Percentiles rank a stretch among this genome's conserved stretches.
Evolutionary conservation across 1,139 yeast genomes (phyloP).

Genomic region (Candida tropicalis): DNA sequence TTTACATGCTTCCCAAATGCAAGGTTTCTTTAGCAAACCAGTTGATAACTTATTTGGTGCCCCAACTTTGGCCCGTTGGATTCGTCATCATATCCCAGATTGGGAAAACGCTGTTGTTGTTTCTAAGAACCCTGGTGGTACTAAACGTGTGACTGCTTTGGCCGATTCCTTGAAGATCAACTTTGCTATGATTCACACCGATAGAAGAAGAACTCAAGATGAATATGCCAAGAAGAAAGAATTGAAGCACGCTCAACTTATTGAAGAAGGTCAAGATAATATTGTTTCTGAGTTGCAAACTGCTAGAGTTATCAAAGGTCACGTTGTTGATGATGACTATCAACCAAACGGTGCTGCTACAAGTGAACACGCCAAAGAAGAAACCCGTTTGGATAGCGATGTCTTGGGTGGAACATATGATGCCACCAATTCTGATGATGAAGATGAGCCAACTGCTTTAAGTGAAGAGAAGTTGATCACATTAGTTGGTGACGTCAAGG

Average conservation of each 20-base stretch:
- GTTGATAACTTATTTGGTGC: conserved; percentile 96
- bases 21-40: conserved; percentile 96
- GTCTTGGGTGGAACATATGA: conserved; percentile 87
- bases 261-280: conserved; percentile 48
- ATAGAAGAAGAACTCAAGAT: conserved; percentile 87
- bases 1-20: conserved; percentile 98
- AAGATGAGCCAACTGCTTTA: conserved; percentile 71
- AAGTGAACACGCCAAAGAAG: conserved; percentile 6
- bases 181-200: conserved; percentile 99
- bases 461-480: conserved; percentile 89
- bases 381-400: conserved; percentile 33
- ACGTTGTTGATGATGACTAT: conserved; percentile 90
- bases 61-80: conserved; percentile 96
- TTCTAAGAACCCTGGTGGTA: conserved; percentile 98
- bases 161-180: conserved; percentile 95
- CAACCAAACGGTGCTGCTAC: conserved; percentile 15
- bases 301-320: conserved; percentile 95
- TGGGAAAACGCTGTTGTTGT: conserved; percentile 83
- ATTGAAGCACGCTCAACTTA: conserved; percentile 26
- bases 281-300: conserved; percentile 88
- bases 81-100: conserved; percentile 83
- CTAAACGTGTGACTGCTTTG: conserved; percentile 94
- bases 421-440: conserved; percentile 75
- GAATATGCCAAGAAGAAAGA: conserved; percentile 50
- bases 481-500: conserved; percentile 92